These are phyloP conservation scores for Porogramme epimiltina DNA, from an alignment of 1,284 basidiomycete species.

Conservation along the genomic window DNA sequence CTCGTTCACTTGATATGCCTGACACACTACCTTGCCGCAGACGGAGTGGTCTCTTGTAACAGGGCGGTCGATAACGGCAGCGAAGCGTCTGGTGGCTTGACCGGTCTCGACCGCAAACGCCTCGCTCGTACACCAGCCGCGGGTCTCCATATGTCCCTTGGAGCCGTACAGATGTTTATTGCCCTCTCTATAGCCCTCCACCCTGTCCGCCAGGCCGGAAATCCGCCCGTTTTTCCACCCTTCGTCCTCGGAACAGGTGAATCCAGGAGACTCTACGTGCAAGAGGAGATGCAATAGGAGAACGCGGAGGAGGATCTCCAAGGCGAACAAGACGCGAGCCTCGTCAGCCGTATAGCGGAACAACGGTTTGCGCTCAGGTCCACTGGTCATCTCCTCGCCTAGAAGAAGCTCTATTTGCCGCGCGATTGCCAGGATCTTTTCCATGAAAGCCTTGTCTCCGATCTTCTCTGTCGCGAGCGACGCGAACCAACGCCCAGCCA, in stretches of 20 bases:
- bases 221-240: background rate
- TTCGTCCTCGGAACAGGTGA: background rate
- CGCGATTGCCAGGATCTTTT: background rate
- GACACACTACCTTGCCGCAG: no score
- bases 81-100: background rate
- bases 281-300: background rate
- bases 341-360: background rate
- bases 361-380: no score
- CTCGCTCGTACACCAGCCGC: conserved; percentile 2
- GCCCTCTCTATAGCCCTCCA: no score
- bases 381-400: no score
- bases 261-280: background rate
- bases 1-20: no score
- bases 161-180: no score
- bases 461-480: background rate
- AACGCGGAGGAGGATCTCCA: background rate
- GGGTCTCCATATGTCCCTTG: background rate
- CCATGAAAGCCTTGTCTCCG: background rate
- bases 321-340: background rate
- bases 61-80: no score
- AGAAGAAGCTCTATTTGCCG: background rate
- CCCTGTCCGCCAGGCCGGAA: no score
- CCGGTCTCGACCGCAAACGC: background rate
- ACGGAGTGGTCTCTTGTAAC: no score
- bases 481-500: no score